Percentiles rank a stretch among this genome's conserved stretches.
phyloP scores from a whole-genome alignment of 345 rosid genomes.

The Cardiospermum halicacabum region DNA sequence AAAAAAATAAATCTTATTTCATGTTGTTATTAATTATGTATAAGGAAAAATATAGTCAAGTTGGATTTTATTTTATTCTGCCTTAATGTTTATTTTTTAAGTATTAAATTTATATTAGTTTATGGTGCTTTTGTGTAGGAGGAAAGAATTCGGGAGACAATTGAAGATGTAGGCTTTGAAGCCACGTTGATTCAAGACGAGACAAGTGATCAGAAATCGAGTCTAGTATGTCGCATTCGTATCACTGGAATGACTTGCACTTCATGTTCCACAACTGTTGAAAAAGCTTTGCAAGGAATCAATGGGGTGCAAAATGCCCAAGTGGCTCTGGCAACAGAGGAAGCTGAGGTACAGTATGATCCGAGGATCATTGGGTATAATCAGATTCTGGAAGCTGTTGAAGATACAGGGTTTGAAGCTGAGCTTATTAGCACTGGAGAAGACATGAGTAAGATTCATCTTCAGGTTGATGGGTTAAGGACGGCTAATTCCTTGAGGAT shows the following conservation, averaged over 20 bases:
- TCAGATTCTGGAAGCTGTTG: conserved; percentile 42
- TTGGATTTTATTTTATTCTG: too few relatives aligned
- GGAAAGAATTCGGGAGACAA: conserved; percentile 78
- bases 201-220: conserved; percentile 34
- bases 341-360: conserved; percentile 74
- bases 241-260: conserved; percentile 93
- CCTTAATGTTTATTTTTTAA: too few relatives aligned
- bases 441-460: conserved; percentile 63
- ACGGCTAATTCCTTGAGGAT: conserved; percentile 45
- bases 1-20: too few relatives aligned
- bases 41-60: too few relatives aligned
- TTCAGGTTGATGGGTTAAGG: conserved; percentile 61
- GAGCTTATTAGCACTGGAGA: conserved; percentile 66
- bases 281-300: conserved; percentile 53
- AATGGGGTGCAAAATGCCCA: conserved; percentile 65
- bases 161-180: conserved; percentile 80
- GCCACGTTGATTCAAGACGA: conserved; percentile 57
- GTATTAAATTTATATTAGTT: too few relatives aligned
- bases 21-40: too few relatives aligned
- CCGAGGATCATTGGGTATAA: conserved; percentile 36
- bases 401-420: conserved; percentile 70
- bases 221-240: conserved; percentile 61
- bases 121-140: conserved; percentile 33
- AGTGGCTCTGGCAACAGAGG: conserved; percentile 89
- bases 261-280: conserved; percentile 71